Base-by-base conservation (phyloP, 2,329 filamentous ascomycete species). In the Ophiostoma ips region DNA sequence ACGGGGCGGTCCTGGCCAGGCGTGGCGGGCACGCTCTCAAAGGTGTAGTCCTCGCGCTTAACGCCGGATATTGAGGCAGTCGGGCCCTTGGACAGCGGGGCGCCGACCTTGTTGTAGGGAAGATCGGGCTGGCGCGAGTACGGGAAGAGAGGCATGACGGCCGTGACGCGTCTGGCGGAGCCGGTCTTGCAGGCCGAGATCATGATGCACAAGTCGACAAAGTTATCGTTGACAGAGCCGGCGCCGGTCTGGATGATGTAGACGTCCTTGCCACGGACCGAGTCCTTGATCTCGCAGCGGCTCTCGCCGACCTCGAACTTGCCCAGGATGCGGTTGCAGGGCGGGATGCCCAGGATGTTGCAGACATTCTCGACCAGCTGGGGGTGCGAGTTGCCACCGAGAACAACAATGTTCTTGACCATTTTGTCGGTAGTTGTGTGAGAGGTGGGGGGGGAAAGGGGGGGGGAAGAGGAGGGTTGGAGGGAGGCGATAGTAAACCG, bases 301-400 rank as follows among this genome's bases (percentile, higher is more conserved):
- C 86, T 94, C 71, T 96, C 92, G 58, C 92, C 92, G 48, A 92
- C 87, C 31, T 88, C 87, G 71, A 98, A 98, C 70, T 95, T 95
- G 63, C 75, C 78, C 46, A 96, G 79, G 54, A 89, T 80, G 58
- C 90, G 84, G 62, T 88, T 83, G 58, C 87, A 87, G 18, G 79
- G 73, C n/a, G 87, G 83, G 50, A 98, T 81, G 59, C 89, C 87
- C 53, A 98, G 82, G 58, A 87, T 83, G 60, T 84, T 84, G 75
- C 86, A 94, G 63, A 98, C 86, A 54, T 76, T 84, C 60, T 94
- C 83, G 57, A 87, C 85, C 58, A 96, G 79, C 62, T 84, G 74
- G 18, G 89, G 89, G 71, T 96, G 90, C 61, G 89, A 95, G 65
- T 85, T 92, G 54, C 92, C 90, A 59, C 89, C 87, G 57, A 98